Evolutionary conservation across 768 basidiomycete species (phyloP).

Genomic region (Pleurotus cornucopiae): DNA sequence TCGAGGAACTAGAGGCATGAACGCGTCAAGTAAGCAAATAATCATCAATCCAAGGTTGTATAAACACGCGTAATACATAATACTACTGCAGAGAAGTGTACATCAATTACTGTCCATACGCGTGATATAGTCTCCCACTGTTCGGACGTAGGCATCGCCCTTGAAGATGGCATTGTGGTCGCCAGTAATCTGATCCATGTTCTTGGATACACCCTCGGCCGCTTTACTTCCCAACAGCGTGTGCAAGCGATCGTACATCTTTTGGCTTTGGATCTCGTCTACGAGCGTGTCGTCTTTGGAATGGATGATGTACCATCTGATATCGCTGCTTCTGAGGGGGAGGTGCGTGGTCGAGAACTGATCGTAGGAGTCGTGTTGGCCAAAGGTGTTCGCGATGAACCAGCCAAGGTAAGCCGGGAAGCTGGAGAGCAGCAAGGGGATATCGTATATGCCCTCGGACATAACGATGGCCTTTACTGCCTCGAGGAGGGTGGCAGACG

Average conservation of each 20-base stretch:
- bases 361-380: conserved; percentile 41
- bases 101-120: not conserved
- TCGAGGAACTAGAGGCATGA: conserved; percentile 26
- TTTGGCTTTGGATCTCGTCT: conserved; percentile 55
- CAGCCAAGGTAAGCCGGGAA: conserved; percentile 67
- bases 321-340: conserved; percentile 28
- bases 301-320: conserved; percentile 72
- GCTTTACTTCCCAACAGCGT: conserved; percentile 24
- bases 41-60: not conserved
- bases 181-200: conserved; percentile 36
- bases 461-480: conserved; percentile 52
- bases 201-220: conserved; percentile 18
- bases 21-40: too few relatives aligned
- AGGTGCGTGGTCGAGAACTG: conserved; percentile 42
- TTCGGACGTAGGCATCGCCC: conserved; percentile 37
- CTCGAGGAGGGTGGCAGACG: conserved; percentile 34
- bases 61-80: too few relatives aligned
- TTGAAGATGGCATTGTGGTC: conserved; percentile 55
- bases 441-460: conserved; percentile 78
- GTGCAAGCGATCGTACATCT: conserved; percentile 53
- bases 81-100: too few relatives aligned
- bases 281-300: conserved; percentile 70
- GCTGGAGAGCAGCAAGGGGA: conserved; percentile 55
- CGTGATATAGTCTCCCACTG: conserved; percentile 37
- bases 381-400: conserved; percentile 71